These are phyloP conservation scores for Raffaelea albimanens DNA, from an alignment of 2,329 filamentous ascomycete species.

Conservation along the genomic window DNA sequence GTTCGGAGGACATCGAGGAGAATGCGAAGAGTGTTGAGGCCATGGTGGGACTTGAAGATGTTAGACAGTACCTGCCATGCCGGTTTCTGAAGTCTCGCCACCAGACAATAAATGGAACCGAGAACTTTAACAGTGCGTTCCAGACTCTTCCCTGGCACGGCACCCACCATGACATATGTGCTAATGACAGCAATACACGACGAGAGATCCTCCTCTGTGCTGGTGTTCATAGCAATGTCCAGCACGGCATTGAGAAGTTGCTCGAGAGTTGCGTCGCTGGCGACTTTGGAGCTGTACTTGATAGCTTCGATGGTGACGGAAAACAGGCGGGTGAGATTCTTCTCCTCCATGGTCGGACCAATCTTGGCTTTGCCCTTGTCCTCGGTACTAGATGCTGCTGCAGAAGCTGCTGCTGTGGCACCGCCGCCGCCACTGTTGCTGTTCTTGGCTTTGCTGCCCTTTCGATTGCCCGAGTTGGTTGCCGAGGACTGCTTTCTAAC, in stretches of 20 bases:
- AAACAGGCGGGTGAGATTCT: constrained; percentile 55
- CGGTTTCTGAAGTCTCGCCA: constrained; percentile 49
- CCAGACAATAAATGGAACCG: constrained; percentile 61
- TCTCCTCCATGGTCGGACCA: constrained; percentile 42
- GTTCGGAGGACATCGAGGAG: constrained; percentile 52
- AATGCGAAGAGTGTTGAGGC: constrained; percentile 57
- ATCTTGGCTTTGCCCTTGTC: constrained; percentile 26
- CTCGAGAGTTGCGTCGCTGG: constrained; percentile 51
- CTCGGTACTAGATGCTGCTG: constrained; percentile 20
- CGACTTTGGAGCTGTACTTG: constrained; percentile 66
- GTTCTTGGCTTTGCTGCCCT: constrained; percentile 13
- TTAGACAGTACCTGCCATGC: constrained; percentile 64
- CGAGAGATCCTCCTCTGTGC: constrained; percentile 52
- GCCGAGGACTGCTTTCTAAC: constrained; percentile 26
- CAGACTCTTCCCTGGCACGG: constrained; percentile 54
- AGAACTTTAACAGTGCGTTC: constrained; percentile 60
- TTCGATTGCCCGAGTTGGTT: too few relatives aligned
- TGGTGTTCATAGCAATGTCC: constrained; percentile 59
- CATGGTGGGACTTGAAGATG: constrained; percentile 64
- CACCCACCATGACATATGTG: constrained; percentile 61
- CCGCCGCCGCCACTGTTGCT: constrained; percentile 23
- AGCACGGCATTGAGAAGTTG: constrained; percentile 54
- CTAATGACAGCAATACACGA: constrained; percentile 61
- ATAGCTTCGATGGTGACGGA: constrained; percentile 57
- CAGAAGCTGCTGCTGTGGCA: constrained; percentile 21